These are phyloP conservation scores for Candida silvatica DNA, from an alignment of 805 yeast genomes.

Conservation along the genomic window DNA sequence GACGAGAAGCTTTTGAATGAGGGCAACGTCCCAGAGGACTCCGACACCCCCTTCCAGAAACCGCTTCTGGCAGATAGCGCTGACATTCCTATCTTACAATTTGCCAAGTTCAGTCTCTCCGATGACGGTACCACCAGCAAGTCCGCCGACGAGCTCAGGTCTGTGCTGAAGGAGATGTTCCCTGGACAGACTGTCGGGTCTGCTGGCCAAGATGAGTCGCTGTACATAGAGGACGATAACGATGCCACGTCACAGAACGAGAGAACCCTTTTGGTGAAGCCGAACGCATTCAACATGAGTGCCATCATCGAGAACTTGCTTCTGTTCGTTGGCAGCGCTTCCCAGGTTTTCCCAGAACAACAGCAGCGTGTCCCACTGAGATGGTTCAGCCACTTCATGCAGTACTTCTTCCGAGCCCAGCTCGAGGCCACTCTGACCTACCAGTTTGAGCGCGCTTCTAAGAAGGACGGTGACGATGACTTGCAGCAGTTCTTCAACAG, in stretches of 20 bases:
- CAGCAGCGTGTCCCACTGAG: slow-evolving; percentile 23
- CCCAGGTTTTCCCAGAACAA: slow-evolving; percentile 28
- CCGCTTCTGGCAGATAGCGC: slow-evolving; percentile 6
- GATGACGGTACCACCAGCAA: slow-evolving; percentile 19
- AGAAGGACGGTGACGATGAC: slow-evolving; percentile 31
- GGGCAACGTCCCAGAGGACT: slow-evolving; percentile 12
- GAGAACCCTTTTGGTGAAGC: slow-evolving; percentile 58
- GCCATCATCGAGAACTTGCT: slow-evolving; percentile 67
- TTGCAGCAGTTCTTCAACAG: slow-evolving; percentile 34
- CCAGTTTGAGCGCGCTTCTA: slow-evolving; percentile 41
- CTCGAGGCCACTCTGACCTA: slow-evolving; percentile 46
- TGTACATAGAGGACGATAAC: slow-evolving; percentile 55
- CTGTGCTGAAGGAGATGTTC: slow-evolving; percentile 50
- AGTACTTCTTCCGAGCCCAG: slow-evolving; percentile 51
- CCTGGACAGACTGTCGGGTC: slow-evolving; percentile 42
- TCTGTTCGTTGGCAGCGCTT: slow-evolving; percentile 55
- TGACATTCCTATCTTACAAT: slow-evolving; percentile 26
- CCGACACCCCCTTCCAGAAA: slow-evolving; percentile 13
- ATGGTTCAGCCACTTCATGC: slow-evolving; percentile 62
- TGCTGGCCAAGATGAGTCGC: slow-evolving; percentile 16
- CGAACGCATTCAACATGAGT: slow-evolving; percentile 73
- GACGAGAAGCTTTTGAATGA: slow-evolving; percentile 23
- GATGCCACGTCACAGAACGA: slow-evolving; percentile 39
- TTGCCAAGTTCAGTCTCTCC: slow-evolving; percentile 22
- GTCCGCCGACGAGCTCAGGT: slow-evolving; percentile 28